Evolutionary conservation across 345 rosid species (phyloP), one percentile per base, ranked within the genome.

Genomic region (Euphorbia tirucalli): DNA sequence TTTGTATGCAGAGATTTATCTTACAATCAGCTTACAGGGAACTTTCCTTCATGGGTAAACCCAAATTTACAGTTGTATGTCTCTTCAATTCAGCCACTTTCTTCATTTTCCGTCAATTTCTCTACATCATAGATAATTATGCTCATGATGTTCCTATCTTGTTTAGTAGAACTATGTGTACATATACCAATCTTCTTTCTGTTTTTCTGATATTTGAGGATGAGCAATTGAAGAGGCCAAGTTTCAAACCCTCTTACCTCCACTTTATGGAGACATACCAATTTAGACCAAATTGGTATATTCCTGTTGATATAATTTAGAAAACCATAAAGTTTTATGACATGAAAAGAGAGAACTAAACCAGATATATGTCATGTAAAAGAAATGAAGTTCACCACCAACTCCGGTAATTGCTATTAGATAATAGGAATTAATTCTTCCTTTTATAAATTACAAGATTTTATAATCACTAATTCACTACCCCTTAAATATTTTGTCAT

Each of bases 1-100:
- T 32, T 30, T 30, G 0, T 22, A 15, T 71, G 78, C 86, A 83
- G 86, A 73, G 84, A 83, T 68, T 65, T 83, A 54, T 83, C 86
- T 7, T 78, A 72, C 75, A 83, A 83, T 74, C 62, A 56, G 16
- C 80, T 83, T 32, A 57, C 72, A 19, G 84, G 84, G 71, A 46
- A 48, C 25, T 73, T 83, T 57, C 86, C 84, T 7, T 61, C 80
- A 11, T 83, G 78, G 83, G 59, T 79, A 68, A 27, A 61, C 55
- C 54, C 69, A 59, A 49, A 43, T 69, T 8, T 66, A 21, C 70
- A 80, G 58, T 5, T 83, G 84, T 83, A 80, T 28, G 84, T 77
- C 30, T 65, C 72, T 46, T 5, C 13, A 49, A 49, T 59, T 50
- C 25, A 21, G 37, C 13, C 35, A 13, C 52, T 30, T 65, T 24